Evolutionary conservation across 2,329 filamentous ascomycete species (phyloP).

Genomic region (Neurospora sp.): DNA sequence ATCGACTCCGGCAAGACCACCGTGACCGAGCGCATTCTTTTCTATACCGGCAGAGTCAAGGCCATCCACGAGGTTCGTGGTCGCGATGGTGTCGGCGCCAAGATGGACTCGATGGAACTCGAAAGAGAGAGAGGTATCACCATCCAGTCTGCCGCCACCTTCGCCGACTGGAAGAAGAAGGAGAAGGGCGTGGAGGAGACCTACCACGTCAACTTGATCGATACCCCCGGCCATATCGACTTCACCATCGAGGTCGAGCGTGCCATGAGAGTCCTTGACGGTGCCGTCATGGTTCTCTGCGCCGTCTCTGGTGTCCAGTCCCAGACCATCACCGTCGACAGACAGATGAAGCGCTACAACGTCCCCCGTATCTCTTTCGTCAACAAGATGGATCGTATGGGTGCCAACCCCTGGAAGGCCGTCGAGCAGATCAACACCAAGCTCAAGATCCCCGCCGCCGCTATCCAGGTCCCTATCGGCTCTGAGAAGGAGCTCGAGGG

Average conservation of each 20-base stretch:
- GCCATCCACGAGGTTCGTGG: conserved; percentile 94
- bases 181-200: conserved; percentile 69
- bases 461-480: conserved; percentile 90
- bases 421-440: conserved; percentile 97
- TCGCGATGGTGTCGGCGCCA: conserved; percentile 89
- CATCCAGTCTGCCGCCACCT: conserved; percentile 95
- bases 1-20: conserved; percentile 99
- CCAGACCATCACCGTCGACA: conserved; percentile 95
- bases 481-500: conserved; percentile 85
- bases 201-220: conserved; percentile 97
- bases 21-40: conserved; percentile 89
- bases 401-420: conserved; percentile 94
- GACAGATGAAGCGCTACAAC: conserved; percentile 98
- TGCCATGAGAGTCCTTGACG: conserved; percentile 87
- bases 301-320: conserved; percentile 95
- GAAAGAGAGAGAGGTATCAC: conserved; percentile 98
- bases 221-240: conserved; percentile 96
- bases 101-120: conserved; percentile 99
- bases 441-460: conserved; percentile 84
- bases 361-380: conserved; percentile 92
- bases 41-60: conserved; percentile 95
- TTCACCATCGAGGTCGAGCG: conserved; percentile 98
- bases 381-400: conserved; percentile 99
- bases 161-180: conserved; percentile 86
- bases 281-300: conserved; percentile 96